Conservation (phyloP, 2,329 filamentous ascomycete genomes). For the Chalara sp. region DNA sequence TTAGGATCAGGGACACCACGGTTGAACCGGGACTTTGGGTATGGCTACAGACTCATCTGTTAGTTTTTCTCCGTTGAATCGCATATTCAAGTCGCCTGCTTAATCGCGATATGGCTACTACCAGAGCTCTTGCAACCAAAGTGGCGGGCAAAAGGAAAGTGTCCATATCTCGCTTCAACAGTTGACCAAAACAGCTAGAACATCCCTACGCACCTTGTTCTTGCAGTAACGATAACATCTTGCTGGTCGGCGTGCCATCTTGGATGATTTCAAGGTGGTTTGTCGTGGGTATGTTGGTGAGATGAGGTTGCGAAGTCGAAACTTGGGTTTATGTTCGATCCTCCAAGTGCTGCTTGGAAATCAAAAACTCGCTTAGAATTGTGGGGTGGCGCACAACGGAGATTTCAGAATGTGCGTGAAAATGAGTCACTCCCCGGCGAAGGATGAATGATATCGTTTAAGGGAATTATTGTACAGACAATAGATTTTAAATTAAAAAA, state of each 20-base stretch:
- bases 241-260: slow-evolving; percentile 98
- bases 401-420: too few species aligned
- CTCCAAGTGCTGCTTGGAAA: too few species aligned
- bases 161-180: slow-evolving; percentile 3
- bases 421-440: too few species aligned
- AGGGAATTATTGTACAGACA: too few species aligned
- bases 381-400: neutral
- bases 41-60: slow-evolving; percentile 53
- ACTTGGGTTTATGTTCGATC: neutral
- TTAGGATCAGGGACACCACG: slow-evolving; percentile 84
- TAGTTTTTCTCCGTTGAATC: slow-evolving; percentile 5
- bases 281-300: slow-evolving; percentile 37
- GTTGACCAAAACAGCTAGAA: neutral
- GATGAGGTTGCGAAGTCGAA: slow-evolving; percentile 4
- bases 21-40: slow-evolving; percentile 99
- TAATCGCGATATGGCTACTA: too few species aligned
- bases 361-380: neutral
- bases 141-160: slow-evolving; percentile 6
- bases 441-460: too few species aligned
- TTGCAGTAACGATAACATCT: slow-evolving; percentile 99
- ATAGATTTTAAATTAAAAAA: slow-evolving; percentile 5
- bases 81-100: too few species aligned
- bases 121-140: neutral
- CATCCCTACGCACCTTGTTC: slow-evolving; percentile 79
- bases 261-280: slow-evolving; percentile 55